Base-by-base conservation (phyloP, 2,329 filamentous ascomycete genomes). In the Byssothecium circinans region DNA sequence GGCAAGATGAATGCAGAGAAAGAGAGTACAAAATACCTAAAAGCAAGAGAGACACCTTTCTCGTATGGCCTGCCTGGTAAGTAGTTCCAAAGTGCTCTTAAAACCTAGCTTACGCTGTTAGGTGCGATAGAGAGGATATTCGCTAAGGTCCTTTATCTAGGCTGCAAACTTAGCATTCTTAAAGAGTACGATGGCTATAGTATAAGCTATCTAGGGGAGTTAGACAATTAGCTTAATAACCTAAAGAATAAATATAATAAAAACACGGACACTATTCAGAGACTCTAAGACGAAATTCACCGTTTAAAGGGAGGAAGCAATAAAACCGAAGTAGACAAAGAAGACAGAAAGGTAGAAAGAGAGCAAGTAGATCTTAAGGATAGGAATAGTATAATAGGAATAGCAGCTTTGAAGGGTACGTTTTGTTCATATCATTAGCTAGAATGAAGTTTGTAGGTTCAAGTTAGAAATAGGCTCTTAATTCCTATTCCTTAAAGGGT, bases 241-340 rank as follows among this genome's bases (percentile, higher is more conserved):
- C 46, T 49, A 36, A 49, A 27, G 35, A 49, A n/a, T 35, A 25
- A 44, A 44, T 45, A 18, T 41, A 45, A 49, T 40, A 41, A 49
- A 49, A 49, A 49, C 18, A 44, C n/a, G 30, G 46, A 49, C 19
- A 45, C 41, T 45, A 45, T 45, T 49, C 32, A 29, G 41, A 49
- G 41, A 49, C 41, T 44, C 35, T 15, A 49, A 49, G 41, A 41
- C 25, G 33, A 34, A n/a, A 34, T 18, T n/a, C 23, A 25, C 23
- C 25, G 32, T 47, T 47, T 42, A 47, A 47, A 43, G 39, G 40
- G 19, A 34, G 27, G 22, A 47, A 42, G 40, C 37, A 47, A 47
- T 43, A 23, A 33, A 43, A 43, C 39, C 43, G 30, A 48, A 48
- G 39, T 14, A 43, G 45, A 25, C 10, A 10, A 39, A 38, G 43